phyloP scores from a whole-genome alignment of 805 yeast genomes.

The Hagleromyces aurorensis region DNA sequence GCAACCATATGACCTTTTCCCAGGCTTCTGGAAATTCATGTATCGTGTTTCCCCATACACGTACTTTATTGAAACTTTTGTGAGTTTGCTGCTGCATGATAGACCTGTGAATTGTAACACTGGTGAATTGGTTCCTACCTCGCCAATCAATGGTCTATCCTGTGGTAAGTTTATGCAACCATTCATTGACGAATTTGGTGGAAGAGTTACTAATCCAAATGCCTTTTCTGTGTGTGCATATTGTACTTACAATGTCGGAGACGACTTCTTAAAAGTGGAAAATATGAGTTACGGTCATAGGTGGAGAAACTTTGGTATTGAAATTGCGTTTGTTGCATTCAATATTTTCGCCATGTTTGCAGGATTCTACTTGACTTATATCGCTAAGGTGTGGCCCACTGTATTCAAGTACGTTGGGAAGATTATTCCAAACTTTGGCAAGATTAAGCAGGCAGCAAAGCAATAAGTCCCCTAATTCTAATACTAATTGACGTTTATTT shows the following conservation, averaged over 20 bases:
- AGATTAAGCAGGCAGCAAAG: too few species aligned
- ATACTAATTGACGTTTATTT: too few species aligned
- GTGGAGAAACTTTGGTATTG: slow-evolving; percentile 58
- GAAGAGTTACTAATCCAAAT: slow-evolving; percentile 46
- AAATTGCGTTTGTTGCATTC: slow-evolving; percentile 44
- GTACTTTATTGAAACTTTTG: slow-evolving; percentile 46
- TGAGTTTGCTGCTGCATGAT: slow-evolving; percentile 42
- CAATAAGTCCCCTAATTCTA: too few species aligned
- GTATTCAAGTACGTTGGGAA: slow-evolving; percentile 4
- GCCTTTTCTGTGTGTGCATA: slow-evolving; percentile 37
- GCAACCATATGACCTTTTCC: slow-evolving; percentile 39
- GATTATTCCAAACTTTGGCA: slow-evolving; percentile 1
- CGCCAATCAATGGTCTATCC: slow-evolving; percentile 51
- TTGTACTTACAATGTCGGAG: slow-evolving; percentile 34
- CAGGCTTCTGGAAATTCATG: slow-evolving; percentile 72
- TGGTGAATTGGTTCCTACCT: slow-evolving; percentile 41
- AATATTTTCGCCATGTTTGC: slow-evolving; percentile 34
- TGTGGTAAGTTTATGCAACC: slow-evolving; percentile 47
- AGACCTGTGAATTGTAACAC: slow-evolving; percentile 42
- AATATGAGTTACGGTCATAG: slow-evolving; percentile 37
- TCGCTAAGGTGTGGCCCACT: slow-evolving; percentile 9
- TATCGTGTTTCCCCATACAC: slow-evolving; percentile 59
- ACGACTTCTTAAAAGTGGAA: slow-evolving; percentile 33
- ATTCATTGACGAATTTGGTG: slow-evolving; percentile 39
- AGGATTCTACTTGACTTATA: slow-evolving; percentile 19